Base-by-base conservation (phyloP, 805 yeast genomes). In the Lipomyces orientalis region DNA sequence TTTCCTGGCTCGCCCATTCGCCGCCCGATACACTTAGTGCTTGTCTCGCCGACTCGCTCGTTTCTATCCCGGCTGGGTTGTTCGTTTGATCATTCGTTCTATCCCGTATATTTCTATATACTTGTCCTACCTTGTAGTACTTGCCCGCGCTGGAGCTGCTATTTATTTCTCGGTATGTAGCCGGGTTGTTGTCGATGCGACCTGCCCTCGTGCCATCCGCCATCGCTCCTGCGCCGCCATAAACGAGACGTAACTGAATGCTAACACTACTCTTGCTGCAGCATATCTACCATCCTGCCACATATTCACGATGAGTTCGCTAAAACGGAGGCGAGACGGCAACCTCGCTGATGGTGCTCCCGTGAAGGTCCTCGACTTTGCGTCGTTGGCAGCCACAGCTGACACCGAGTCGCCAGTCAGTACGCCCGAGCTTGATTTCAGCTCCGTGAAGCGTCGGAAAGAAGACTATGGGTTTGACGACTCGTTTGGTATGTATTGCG, bases 381-480 rank as follows among this genome's bases (percentile, higher is more conserved):
- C n/a, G 8, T 16, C 49, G 49, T n/a, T 43, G 22, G 22, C 19
- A 4, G 49, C 49, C 49, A 43, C 19, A 5, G 2, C 7, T 29
- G 35, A 39, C 10, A 57, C 39, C 51, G 60, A 59, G 29, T 62
- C 66, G 22, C 43, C 59, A 12, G 19, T 43, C 22, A 6, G 22
- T 12, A 58, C 59, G 34, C 70, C 65, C 35, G 57, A 43, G 22
- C 61, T 64, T 31, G 57, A 55, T 33, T 57, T 62, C 65, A 31
- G 54, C n/a, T 51, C 59, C 33, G 52, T 52, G 16, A 66, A 62
- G 61, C 64, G 69, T 29, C 29, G 49, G 43, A 60, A 65, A 33
- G 52, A 62, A 8, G 65, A 58, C 25, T 60, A 54, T 52, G 54
- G 46, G 19, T 14, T 57, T 25, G 34, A 49, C 31, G 66, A 59